Percentiles rank a stretch among this genome's conserved stretches.
Evolutionary conservation across 2,329 filamentous ascomycete species (phyloP).

Genomic region (Hypoxylon sp.): DNA sequence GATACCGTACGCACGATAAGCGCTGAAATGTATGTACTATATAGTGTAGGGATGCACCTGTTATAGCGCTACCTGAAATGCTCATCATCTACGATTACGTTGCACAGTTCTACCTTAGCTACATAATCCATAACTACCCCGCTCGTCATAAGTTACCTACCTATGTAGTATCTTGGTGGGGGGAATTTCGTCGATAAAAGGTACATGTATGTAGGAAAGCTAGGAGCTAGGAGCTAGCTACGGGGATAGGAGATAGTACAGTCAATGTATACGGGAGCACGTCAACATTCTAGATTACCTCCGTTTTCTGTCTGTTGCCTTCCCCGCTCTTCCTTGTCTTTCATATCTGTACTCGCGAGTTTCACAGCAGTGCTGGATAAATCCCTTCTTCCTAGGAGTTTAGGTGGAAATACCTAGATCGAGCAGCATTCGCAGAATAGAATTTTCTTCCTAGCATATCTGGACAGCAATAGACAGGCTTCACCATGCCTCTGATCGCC

Average conservation of each 20-base stretch:
- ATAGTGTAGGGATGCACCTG: too few relatives aligned
- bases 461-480: neutral
- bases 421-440: neutral
- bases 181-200: constrained; percentile 16
- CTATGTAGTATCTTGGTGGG: neutral
- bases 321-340: constrained; percentile 35
- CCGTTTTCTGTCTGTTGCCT: constrained; percentile 6
- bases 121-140: too few relatives aligned
- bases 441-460: neutral
- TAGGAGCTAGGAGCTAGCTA: constrained; percentile 1
- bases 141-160: constrained; percentile 10
- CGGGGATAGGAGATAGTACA: constrained; percentile 4
- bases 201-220: neutral
- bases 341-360: neutral
- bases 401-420: neutral
- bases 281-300: constrained; percentile 22
- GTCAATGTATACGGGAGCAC: constrained; percentile 31
- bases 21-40: too few relatives aligned
- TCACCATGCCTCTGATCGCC: constrained; percentile 64
- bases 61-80: too few relatives aligned
- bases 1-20: too few relatives aligned
- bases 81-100: neutral
- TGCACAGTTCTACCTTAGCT: neutral
- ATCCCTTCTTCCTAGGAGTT: neutral
- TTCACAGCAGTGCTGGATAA: neutral